These are phyloP conservation scores for Fraxinus paxiana DNA, from an alignment of 305 asterid species.

Conservation along the genomic window DNA sequence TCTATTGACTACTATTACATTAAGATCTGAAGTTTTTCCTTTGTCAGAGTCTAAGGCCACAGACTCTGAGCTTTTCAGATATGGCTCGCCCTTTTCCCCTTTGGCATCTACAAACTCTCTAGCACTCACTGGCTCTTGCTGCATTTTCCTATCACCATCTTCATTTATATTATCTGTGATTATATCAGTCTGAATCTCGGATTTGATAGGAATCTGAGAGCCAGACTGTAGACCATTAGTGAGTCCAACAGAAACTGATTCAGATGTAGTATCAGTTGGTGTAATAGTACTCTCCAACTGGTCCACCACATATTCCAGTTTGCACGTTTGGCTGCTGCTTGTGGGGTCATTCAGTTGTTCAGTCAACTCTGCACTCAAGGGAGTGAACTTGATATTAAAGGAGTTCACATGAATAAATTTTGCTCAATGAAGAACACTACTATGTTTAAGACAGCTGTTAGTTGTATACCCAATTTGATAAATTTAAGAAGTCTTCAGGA, in stretches of 20 bases:
- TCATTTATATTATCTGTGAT: constrained; percentile 8
- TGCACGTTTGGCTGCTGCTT: constrained; percentile 17
- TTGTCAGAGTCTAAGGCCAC: constrained; percentile 25
- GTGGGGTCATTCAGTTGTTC: constrained; percentile 24
- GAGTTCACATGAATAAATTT: not conserved
- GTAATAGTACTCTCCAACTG: constrained; percentile 24
- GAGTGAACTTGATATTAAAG: constrained; percentile 16
- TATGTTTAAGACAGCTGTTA: not conserved
- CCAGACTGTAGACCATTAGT: constrained; percentile 23
- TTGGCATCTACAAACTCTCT: constrained; percentile 18
- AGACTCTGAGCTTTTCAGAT: constrained; percentile 11
- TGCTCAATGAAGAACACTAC: not conserved
- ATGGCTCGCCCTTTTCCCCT: constrained; percentile 22
- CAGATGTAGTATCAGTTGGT: constrained; percentile 13
- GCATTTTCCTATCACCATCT: constrained; percentile 22
- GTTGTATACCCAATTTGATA: not conserved
- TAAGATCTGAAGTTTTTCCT: constrained; percentile 23
- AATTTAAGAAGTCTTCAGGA: not conserved
- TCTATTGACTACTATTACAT: constrained; percentile 14
- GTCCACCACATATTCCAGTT: constrained; percentile 22
- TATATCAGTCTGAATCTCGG: constrained; percentile 22
- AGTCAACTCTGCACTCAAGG: constrained; percentile 29
- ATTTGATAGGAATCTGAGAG: not conserved
- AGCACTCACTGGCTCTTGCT: constrained; percentile 20
- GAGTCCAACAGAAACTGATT: constrained; percentile 32